Base-by-base conservation (phyloP, 1,284 basidiomycete species). In the Apiotrichum sp. region DNA sequence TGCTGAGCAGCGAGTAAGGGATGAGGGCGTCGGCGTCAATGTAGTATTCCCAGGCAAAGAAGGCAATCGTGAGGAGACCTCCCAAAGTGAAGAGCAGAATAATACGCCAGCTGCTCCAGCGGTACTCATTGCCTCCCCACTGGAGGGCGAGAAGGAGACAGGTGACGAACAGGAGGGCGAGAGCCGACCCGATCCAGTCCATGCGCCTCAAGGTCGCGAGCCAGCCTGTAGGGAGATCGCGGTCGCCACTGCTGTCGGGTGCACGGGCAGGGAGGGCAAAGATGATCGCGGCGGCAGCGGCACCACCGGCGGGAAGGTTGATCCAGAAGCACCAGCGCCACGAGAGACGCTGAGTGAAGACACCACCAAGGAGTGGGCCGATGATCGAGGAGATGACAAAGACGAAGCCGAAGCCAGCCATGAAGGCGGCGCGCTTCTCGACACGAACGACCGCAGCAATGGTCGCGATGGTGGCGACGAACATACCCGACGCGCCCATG, bases 291-390 rank as follows among this genome's bases (percentile, higher is more conserved):
- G 65, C 61, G 44, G 73, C 72, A 7, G 77, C 71, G 51, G 63
- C 50, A 58, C 64, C 72, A 45, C 75, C 77, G 52, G 78, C 66
- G 6, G 79, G 79, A 0, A 81, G 69, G 66, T 80, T 80, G 69
- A 80, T 79, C 68, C 73, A 79, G 70, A 78, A 79, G 59, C 76
- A 79, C 55, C 68, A 77, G 45, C 79, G 64, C 79, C 79, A 80
- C 1, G 72, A 70, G 36, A 77, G 75, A 16, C 68, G 69, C 52
- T 80, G 74, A 22, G 77, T 78, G 61, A 80, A 80, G 4, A 72
- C 77, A 39, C 77, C 77, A 32, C 75, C 76, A 6, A 78, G 62
- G 13, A 77, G 61, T 0, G 77, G 75, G 6, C 74, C 74, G 38
- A 74, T 63, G 39, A 75, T 70, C 22, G 64, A 67, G 2, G 73